Evolutionary conservation across 768 basidiomycete species (phyloP).

Genomic region (Suillus sp.): DNA sequence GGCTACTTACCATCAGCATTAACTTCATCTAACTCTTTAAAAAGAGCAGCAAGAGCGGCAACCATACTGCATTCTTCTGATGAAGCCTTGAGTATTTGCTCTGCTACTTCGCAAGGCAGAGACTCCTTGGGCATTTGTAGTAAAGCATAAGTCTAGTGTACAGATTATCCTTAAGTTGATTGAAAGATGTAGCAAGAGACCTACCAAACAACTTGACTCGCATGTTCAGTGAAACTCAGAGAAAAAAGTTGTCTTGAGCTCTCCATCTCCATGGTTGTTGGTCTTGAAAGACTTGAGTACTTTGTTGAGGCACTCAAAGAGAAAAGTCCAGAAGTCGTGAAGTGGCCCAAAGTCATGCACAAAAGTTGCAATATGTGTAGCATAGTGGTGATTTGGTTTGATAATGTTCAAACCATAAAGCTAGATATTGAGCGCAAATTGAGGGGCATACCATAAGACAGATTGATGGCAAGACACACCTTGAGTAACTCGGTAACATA

Average conservation of each 20-base stretch:
- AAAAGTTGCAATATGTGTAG: conserved; percentile 30
- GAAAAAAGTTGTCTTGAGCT: conserved; percentile 33
- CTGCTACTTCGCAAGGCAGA: conserved; percentile 1
- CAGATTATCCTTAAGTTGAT: conserved; percentile 46
- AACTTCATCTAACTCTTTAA: conserved; percentile 6
- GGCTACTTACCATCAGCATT: conserved; percentile 4
- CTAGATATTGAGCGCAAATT: background rate
- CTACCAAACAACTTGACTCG: background rate
- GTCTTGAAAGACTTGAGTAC: conserved; percentile 39
- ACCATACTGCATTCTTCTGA: background rate
- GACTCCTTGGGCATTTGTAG: background rate
- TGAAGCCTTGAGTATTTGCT: conserved; percentile 16
- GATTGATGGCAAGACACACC: conserved; percentile 16
- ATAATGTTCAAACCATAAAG: conserved; percentile 26
- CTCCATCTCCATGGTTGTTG: conserved; percentile 34
- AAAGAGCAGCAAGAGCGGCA: conserved; percentile 1
- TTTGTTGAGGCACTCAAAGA: conserved; percentile 39
- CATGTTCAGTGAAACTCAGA: conserved; percentile 25
- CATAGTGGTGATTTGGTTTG: conserved; percentile 41
- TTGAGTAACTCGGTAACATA: conserved; percentile 25
- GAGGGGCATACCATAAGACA: background rate
- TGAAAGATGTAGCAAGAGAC: conserved; percentile 59
- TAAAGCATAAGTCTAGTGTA: background rate
- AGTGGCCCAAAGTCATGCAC: conserved; percentile 38
- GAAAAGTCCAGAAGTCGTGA: conserved; percentile 41